Percentiles rank a stretch among this genome's conserved stretches.
Evolutionary conservation across 202 grass and related monocot genomes (phyloP).

Genomic region (Eragrostis tef): DNA sequence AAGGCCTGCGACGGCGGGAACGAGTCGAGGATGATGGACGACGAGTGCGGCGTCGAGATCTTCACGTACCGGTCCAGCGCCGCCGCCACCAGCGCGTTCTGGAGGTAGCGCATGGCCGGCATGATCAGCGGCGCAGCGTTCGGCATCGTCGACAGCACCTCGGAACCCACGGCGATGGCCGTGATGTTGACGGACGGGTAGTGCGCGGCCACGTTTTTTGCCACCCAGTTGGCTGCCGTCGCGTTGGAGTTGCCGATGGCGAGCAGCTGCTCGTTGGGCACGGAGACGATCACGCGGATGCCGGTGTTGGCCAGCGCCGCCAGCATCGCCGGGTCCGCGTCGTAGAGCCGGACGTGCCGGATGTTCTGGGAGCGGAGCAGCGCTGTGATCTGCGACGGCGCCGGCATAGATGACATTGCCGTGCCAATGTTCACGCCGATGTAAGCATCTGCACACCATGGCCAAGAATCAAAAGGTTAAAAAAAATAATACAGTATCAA

Average conservation of each 20-base stretch:
- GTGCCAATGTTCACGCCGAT: constrained; percentile 95
- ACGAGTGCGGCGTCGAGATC: constrained; percentile 89
- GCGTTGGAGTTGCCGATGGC: constrained; percentile 90
- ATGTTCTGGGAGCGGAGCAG: constrained; percentile 91
- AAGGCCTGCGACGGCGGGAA: constrained; percentile 97
- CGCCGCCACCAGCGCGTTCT: constrained; percentile 92
- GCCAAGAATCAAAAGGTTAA: neutral
- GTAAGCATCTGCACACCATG: constrained; percentile 68
- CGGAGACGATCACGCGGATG: constrained; percentile 85
- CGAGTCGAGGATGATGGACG: constrained; percentile 97
- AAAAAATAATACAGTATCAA: neutral
- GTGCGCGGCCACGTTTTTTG: constrained; percentile 77
- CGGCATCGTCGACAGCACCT: constrained; percentile 78
- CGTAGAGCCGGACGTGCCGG: constrained; percentile 76
- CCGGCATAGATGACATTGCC: constrained; percentile 74
- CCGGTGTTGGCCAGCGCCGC: constrained; percentile 77
- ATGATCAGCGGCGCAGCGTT: constrained; percentile 74
- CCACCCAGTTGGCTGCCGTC: constrained; percentile 88
- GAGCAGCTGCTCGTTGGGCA: constrained; percentile 97
- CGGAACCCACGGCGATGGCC: constrained; percentile 83
- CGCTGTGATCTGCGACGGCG: constrained; percentile 75
- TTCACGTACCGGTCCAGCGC: constrained; percentile 81
- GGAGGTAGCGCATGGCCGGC: constrained; percentile 84
- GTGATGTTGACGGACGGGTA: constrained; percentile 87
- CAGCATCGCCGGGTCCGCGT: constrained; percentile 78